Evolutionary conservation across 2,329 filamentous ascomycete genomes (phyloP), one percentile per base, ranked within the genome.

Genomic region (Elsinoe fawcettii): DNA sequence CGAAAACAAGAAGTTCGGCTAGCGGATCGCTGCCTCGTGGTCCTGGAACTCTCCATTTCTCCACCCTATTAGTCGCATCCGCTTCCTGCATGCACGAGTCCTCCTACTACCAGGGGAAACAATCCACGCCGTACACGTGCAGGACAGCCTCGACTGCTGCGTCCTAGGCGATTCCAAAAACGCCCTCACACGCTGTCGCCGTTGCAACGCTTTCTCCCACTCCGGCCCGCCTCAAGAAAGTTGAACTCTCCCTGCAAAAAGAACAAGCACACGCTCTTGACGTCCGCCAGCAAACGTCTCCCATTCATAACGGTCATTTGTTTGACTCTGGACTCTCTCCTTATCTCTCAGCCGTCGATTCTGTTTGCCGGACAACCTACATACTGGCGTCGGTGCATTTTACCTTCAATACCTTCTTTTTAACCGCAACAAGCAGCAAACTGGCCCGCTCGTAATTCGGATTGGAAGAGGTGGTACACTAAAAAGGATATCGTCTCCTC

Each of bases 291-390:
- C 32, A 53, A 53, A 53, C 49, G 49, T 37, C 49, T 53, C 49
- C 49, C 49, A 25, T 37, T 36, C 49, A 12, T 3, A 53, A 53
- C 49, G 49, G 49, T 53, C 49, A 53, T 53, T 53, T 53, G 49
- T 53, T 53, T 37, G 49, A 53, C 49, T 53, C 49, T 53, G 49
- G 49, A 36, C 49, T 53, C 32, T 37, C 49, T 37, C 32, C 49
- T 37, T 51, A 34, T n/a, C 16, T 46, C 41, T 53, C 32, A 23
- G 30, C 16, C 16, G 34, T 34, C 49, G 30, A 37, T 22, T 53
- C 32, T 25, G 34, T 53, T 32, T 32, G 46, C 46, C 46, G 46
- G 46, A 51, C 46, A 51, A 51, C 46, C 46, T 39, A 20, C 49
- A 37, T 16, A 39, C 32, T 16, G 14, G 25, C 30, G 30, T 39